Conservation (phyloP, 2,329 filamentous ascomycete genomes). For the Daldinia eschscholtzii region DNA sequence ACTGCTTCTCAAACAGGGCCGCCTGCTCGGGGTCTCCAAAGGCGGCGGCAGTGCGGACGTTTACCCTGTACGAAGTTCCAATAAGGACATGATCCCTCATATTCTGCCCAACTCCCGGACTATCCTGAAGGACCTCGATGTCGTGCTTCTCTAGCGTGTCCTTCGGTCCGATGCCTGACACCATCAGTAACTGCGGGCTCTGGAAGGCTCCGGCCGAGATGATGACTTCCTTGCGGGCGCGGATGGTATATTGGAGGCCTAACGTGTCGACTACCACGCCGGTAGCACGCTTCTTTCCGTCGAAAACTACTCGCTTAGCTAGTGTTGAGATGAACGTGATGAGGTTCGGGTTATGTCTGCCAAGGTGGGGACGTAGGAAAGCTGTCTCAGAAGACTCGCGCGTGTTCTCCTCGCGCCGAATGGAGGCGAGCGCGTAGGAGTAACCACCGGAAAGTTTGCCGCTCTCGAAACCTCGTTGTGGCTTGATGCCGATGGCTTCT, state of each 20-base stretch:
- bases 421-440: not conserved
- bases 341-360: slow-evolving; percentile 9
- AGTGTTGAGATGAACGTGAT: slow-evolving; percentile 50
- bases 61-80: slow-evolving; percentile 42
- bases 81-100: slow-evolving; percentile 64
- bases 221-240: slow-evolving; percentile 56
- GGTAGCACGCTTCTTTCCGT: slow-evolving; percentile 53
- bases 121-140: slow-evolving; percentile 65
- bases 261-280: slow-evolving; percentile 46
- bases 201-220: slow-evolving; percentile 57
- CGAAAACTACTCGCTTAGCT: slow-evolving; percentile 59
- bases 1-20: slow-evolving; percentile 15
- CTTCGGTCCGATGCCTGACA: slow-evolving; percentile 57
- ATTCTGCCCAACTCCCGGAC: slow-evolving; percentile 71
- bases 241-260: slow-evolving; percentile 44
- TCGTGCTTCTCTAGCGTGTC: slow-evolving; percentile 51
- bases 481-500: slow-evolving; percentile 56
- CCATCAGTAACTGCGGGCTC: slow-evolving; percentile 57
- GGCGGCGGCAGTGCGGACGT: slow-evolving; percentile 17
- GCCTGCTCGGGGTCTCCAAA: slow-evolving; percentile 17
- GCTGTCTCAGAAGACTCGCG: slow-evolving; percentile 50
- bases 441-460: slow-evolving; percentile 55
- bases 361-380: not conserved
- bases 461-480: slow-evolving; percentile 55
- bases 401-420: slow-evolving; percentile 20